Evolutionary conservation across 257 asterid species (phyloP).

Genomic region (Ajuga chamaepitys): DNA sequence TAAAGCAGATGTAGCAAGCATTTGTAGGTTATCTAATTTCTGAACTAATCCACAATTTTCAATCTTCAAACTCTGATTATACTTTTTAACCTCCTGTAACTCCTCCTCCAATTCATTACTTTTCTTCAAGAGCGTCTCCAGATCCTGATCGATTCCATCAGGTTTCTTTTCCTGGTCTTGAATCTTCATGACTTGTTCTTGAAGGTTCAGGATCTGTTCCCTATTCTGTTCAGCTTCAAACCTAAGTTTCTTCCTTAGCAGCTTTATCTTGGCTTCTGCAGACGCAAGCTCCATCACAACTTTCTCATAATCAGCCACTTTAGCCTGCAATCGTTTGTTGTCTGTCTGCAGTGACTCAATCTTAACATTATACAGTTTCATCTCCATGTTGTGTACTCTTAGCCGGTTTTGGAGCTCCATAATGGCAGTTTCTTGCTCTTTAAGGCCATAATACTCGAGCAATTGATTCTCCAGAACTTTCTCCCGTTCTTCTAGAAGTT

Average conservation of each 20-base stretch:
- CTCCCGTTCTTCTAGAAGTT: constrained; percentile 65
- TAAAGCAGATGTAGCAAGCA: constrained; percentile 39
- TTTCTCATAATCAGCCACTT: constrained; percentile 54
- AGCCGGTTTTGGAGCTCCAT: constrained; percentile 74
- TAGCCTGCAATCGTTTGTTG: constrained; percentile 54
- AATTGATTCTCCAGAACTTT: constrained; percentile 53
- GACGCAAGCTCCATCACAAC: constrained; percentile 65
- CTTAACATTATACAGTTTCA: constrained; percentile 54
- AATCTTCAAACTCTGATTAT: constrained; percentile 35
- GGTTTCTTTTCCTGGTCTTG: constrained; percentile 44
- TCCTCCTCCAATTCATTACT: constrained; percentile 46
- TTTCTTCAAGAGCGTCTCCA: constrained; percentile 26
- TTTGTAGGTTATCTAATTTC: constrained; percentile 50
- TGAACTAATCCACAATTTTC: constrained; percentile 55
- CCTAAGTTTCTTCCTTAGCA: constrained; percentile 54
- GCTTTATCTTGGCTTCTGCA: constrained; percentile 60
- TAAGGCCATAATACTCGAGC: constrained; percentile 82
- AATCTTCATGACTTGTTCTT: constrained; percentile 65
- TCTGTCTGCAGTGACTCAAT: constrained; percentile 65
- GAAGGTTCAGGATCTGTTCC: constrained; percentile 58
- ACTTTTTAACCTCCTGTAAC: constrained; percentile 44
- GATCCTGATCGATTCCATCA: constrained; percentile 21
- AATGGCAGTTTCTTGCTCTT: constrained; percentile 75
- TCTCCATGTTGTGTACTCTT: constrained; percentile 55
- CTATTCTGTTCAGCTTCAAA: constrained; percentile 60